These are phyloP conservation scores for Vararia minispora DNA, from an alignment of 768 basidiomycete genomes.

Conservation along the genomic window DNA sequence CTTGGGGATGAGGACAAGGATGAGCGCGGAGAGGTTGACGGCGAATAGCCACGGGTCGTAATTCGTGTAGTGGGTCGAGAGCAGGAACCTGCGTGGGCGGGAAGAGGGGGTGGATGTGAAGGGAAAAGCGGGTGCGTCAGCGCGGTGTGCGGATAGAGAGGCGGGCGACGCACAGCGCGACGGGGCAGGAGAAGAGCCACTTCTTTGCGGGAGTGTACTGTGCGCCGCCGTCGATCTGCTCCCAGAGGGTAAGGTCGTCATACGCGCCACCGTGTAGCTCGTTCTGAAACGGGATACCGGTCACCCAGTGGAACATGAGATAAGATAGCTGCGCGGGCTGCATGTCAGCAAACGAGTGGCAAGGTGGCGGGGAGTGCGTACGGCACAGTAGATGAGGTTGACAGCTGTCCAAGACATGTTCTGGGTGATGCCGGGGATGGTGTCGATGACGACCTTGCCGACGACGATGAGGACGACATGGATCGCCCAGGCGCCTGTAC, in stretches of 20 bases:
- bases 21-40: conserved; percentile 73
- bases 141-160: conserved; percentile 3
- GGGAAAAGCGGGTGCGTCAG: conserved; percentile 9
- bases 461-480: conserved; percentile 86
- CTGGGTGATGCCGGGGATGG: conserved; percentile 87
- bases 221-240: conserved; percentile 97
- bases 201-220: conserved; percentile 99
- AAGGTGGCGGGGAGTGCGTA: conserved; percentile 31
- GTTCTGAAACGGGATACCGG: conserved; percentile 90
- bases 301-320: conserved; percentile 98
- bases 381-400: conserved; percentile 83
- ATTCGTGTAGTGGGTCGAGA: conserved; percentile 96
- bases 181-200: conserved; percentile 86
- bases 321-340: conserved; percentile 65
- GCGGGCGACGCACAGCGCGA: conserved; percentile 58
- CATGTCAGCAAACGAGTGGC: background rate
- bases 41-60: conserved; percentile 93
- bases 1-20: conserved; percentile 86
- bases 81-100: conserved; percentile 59
- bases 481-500: conserved; percentile 91
- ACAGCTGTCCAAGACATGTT: conserved; percentile 93
- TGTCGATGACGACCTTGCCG: conserved; percentile 90
- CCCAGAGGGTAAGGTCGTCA: conserved; percentile 97
- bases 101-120: conserved; percentile 8
- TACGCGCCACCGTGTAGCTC: conserved; percentile 87